Evolutionary conservation across 148 eudicot species (phyloP).

Genomic region (Chenopodium quinoa): DNA sequence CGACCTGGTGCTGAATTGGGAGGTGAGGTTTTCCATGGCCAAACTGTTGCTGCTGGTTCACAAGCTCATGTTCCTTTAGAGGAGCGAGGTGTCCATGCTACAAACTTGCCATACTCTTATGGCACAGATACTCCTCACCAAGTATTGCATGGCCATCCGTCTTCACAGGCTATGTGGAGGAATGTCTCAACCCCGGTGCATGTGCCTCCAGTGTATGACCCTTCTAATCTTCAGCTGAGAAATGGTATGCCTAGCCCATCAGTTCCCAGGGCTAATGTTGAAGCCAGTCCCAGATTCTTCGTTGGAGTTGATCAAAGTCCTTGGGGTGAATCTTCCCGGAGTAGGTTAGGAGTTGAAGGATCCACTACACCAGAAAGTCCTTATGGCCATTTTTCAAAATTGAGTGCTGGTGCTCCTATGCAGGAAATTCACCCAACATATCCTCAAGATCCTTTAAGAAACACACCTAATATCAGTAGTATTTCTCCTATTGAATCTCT

Average conservation of each 20-base stretch:
- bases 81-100: slow-evolving; percentile 48
- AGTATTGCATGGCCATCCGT: slow-evolving; percentile 46
- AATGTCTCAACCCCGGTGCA: slow-evolving; percentile 50
- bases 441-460: slow-evolving; percentile 36
- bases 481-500: slow-evolving; percentile 25
- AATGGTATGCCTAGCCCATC: slow-evolving; percentile 41
- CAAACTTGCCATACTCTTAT: slow-evolving; percentile 51
- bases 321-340: slow-evolving; percentile 60
- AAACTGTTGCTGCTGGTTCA: slow-evolving; percentile 44
- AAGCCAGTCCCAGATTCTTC: slow-evolving; percentile 49
- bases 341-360: slow-evolving; percentile 48
- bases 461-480: slow-evolving; percentile 31
- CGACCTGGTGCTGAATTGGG: slow-evolving; percentile 58
- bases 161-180: slow-evolving; percentile 55
- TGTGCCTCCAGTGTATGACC: slow-evolving; percentile 46
- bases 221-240: slow-evolving; percentile 48
- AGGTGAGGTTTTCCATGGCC: slow-evolving; percentile 59
- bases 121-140: slow-evolving; percentile 61
- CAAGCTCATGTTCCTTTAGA: slow-evolving; percentile 52
- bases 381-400: slow-evolving; percentile 37
- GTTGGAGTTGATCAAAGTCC: slow-evolving; percentile 59
- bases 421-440: slow-evolving; percentile 37
- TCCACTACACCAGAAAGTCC: slow-evolving; percentile 46
- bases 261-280: slow-evolving; percentile 46
- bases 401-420: slow-evolving; percentile 28